phyloP scores from a whole-genome alignment of 2,329 filamentous ascomycete species.

The Botrytis sinoallii region DNA sequence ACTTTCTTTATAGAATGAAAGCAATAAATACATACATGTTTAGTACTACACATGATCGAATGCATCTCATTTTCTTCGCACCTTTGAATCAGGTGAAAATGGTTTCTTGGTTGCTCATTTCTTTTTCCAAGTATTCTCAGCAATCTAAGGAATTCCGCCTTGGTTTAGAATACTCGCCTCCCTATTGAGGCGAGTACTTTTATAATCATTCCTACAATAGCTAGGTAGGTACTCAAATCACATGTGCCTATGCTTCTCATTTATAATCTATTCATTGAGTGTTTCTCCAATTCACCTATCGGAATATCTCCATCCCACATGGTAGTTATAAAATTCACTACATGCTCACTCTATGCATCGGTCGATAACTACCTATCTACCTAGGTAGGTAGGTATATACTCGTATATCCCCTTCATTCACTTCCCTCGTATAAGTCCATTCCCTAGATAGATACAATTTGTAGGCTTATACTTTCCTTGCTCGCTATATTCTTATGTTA shows the following conservation, averaged over 20 bases:
- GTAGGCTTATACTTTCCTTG: rapidly evolving
- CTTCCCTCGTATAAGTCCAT: background rate
- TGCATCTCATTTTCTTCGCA: background rate
- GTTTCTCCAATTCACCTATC: background rate
- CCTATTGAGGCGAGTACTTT: background rate
- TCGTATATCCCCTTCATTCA: background rate
- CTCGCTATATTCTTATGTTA: background rate
- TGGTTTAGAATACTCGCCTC: background rate
- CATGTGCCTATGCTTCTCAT: background rate
- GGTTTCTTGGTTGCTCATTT: background rate
- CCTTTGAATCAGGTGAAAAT: background rate
- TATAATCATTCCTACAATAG: background rate
- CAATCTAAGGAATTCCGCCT: background rate
- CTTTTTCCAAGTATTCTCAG: background rate
- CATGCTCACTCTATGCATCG: background rate
- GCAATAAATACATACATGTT: background rate
- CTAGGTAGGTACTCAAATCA: too few relatives aligned
- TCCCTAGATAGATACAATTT: background rate
- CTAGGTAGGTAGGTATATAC: background rate
- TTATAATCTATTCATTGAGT: background rate
- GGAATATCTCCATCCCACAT: background rate
- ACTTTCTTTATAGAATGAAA: background rate
- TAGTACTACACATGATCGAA: background rate
- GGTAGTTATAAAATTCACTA: background rate
- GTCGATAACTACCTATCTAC: too few relatives aligned